Percentiles rank a stretch among this genome's conserved stretches.
These are phyloP conservation scores for Echeveria elegans DNA, from an alignment of 164 flowering plant species.

Conservation along the genomic window DNA sequence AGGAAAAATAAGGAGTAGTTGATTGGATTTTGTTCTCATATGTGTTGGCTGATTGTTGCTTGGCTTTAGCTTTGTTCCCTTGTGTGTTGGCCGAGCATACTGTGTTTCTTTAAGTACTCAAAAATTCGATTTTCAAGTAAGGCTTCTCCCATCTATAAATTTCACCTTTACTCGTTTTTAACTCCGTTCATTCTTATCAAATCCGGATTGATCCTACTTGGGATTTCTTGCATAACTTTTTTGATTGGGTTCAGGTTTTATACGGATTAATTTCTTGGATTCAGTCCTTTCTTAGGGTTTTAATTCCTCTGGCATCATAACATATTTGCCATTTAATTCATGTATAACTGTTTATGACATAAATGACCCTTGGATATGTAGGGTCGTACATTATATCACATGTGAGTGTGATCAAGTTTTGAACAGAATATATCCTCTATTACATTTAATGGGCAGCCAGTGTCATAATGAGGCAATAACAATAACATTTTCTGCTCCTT, in stretches of 20 bases:
- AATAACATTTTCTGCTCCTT: background rate
- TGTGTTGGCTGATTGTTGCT: slow-evolving; percentile 5
- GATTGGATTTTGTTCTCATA: background rate
- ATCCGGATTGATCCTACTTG: too few species aligned
- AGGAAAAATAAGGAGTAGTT: background rate
- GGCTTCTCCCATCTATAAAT: background rate
- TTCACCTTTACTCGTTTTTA: too few species aligned
- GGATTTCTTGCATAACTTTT: background rate
- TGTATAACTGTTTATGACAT: background rate
- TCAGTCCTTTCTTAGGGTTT: background rate
- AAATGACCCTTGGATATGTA: background rate
- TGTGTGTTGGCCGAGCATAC: slow-evolving; percentile 4
- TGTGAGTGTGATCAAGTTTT: slow-evolving; percentile 1
- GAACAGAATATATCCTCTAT: slow-evolving; percentile 2
- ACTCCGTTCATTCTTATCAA: too few species aligned
- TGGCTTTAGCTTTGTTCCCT: slow-evolving; percentile 5
- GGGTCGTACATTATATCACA: background rate
- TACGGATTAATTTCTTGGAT: too few species aligned
- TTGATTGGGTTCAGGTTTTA: background rate
- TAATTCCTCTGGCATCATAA: background rate
- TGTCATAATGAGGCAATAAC: slow-evolving; percentile 2
- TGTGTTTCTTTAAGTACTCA: background rate
- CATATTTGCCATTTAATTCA: background rate
- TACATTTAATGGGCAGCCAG: slow-evolving; percentile 5
- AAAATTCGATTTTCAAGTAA: background rate